phyloP scores from a whole-genome alignment of 352 stramenopile species.

The Peronospora belbahrii region DNA sequence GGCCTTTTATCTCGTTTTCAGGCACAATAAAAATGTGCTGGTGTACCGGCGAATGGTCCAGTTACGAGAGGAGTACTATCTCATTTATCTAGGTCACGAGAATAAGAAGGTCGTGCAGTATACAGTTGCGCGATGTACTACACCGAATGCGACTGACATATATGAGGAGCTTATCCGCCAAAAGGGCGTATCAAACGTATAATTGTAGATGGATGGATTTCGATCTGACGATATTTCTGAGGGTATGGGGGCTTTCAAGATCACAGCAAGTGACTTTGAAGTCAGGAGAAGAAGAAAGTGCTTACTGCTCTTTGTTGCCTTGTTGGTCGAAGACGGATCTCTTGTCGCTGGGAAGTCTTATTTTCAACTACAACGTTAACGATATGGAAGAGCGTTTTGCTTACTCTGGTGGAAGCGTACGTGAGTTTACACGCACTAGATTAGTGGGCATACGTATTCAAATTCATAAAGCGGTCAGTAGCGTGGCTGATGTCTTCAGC shows the following conservation, averaged over 20 bases:
- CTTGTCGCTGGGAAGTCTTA: background rate
- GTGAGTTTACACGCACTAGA: constrained; percentile 8
- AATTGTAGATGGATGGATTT: constrained; percentile 6
- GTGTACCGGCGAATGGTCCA: constrained; percentile 9
- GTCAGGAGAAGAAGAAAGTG: background rate
- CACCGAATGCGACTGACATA: too few species aligned
- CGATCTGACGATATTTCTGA: background rate
- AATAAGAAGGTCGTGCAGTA: too few species aligned
- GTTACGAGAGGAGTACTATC: too few species aligned
- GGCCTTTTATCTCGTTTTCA: background rate
- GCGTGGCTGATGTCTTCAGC: constrained; percentile 2
- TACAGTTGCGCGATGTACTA: too few species aligned
- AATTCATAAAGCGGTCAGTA: background rate
- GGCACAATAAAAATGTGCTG: constrained; percentile 28
- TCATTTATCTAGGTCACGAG: too few species aligned
- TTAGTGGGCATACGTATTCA: constrained; percentile 1
- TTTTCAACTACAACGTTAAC: background rate
- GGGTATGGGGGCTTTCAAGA: background rate
- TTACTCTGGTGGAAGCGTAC: constrained; percentile 10
- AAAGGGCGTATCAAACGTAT: background rate
- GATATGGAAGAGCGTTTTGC: constrained; percentile 10
- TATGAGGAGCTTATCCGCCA: background rate
- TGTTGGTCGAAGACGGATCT: constrained; percentile 9
- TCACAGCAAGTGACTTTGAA: constrained; percentile 13
- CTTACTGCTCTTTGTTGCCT: constrained; percentile 10